phyloP scores from a whole-genome alignment of 2,329 filamentous ascomycete genomes.

The Aspergillus spinulosporus region DNA sequence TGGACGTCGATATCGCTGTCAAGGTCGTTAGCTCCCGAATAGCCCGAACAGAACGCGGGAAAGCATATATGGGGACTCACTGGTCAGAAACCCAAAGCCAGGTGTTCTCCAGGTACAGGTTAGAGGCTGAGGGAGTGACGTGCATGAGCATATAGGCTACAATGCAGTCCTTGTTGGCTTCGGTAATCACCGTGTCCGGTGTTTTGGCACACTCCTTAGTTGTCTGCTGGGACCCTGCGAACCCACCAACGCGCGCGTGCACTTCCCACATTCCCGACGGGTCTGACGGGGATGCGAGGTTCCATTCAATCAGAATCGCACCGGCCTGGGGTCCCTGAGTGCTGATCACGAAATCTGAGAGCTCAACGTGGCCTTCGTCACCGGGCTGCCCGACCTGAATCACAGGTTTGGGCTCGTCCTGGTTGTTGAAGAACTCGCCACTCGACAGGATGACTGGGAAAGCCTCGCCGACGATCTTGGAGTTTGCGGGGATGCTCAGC shows the following conservation, averaged over 20 bases:
- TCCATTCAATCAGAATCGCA: constrained; percentile 90
- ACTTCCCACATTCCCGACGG: constrained; percentile 85
- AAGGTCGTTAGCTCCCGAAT: no score
- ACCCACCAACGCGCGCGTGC: constrained; percentile 90
- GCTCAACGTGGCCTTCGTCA: constrained; percentile 78
- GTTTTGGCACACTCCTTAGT: constrained; percentile 77
- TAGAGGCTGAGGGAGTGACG: constrained; percentile 57
- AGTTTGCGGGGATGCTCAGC: constrained; percentile 65
- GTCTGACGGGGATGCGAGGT: constrained; percentile 67
- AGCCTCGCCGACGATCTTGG: constrained; percentile 87
- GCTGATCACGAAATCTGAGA: constrained; percentile 82
- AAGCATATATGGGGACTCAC: no score
- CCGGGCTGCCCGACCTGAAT: constrained; percentile 79
- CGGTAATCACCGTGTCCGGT: constrained; percentile 60
- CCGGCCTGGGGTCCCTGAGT: constrained; percentile 81
- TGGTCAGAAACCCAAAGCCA: constrained; percentile 93
- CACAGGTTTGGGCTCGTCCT: constrained; percentile 75
- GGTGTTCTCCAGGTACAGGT: constrained; percentile 75
- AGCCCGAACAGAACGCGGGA: no score
- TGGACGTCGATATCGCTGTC: constrained; percentile 56
- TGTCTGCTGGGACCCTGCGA: constrained; percentile 79
- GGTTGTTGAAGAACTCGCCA: constrained; percentile 71
- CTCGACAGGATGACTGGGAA: constrained; percentile 88
- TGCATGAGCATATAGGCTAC: constrained; percentile 69
- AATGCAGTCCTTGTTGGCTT: constrained; percentile 64